A percentile compares a stretch with the other conserved stretches of the same genome.
phyloP scores from a whole-genome alignment of 2,329 filamentous ascomycete species.

The Thelonectria discophora region DNA sequence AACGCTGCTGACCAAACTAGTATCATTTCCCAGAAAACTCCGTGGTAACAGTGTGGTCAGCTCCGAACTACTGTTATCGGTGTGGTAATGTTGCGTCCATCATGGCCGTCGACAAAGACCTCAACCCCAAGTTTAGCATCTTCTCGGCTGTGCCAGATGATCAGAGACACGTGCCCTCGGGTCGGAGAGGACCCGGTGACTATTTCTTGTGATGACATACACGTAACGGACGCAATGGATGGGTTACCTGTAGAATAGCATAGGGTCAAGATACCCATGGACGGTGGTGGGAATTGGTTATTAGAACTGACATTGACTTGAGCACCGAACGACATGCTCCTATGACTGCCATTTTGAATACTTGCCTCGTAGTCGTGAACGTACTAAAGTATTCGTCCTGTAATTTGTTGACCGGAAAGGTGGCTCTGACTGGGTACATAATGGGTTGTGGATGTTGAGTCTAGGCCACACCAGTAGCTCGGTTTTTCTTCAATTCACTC shows the following conservation, averaged over 20 bases:
- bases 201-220: constrained; percentile 68
- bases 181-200: constrained; percentile 71
- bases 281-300: constrained; percentile 42
- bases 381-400: not conserved
- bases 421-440: too few species aligned
- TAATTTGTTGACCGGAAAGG: too few species aligned
- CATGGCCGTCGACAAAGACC: constrained; percentile 86
- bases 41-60: constrained; percentile 97
- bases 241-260: constrained; percentile 53
- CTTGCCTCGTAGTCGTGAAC: not conserved
- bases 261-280: constrained; percentile 54
- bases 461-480: not conserved
- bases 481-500: constrained; percentile 19
- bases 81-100: constrained; percentile 98
- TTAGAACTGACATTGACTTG: constrained; percentile 36
- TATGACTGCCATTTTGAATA: not conserved
- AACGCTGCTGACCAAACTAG: constrained; percentile 53
- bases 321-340: constrained; percentile 5
- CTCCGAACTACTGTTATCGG: constrained; percentile 93
- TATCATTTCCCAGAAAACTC: constrained; percentile 97
- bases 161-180: constrained; percentile 80
- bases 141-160: constrained; percentile 91
- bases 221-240: constrained; percentile 39
- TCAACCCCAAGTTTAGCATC: constrained; percentile 91
- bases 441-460: too few species aligned